phyloP scores from a whole-genome alignment of 2,329 filamentous ascomycete species.

The Cryphonectria japonica region DNA sequence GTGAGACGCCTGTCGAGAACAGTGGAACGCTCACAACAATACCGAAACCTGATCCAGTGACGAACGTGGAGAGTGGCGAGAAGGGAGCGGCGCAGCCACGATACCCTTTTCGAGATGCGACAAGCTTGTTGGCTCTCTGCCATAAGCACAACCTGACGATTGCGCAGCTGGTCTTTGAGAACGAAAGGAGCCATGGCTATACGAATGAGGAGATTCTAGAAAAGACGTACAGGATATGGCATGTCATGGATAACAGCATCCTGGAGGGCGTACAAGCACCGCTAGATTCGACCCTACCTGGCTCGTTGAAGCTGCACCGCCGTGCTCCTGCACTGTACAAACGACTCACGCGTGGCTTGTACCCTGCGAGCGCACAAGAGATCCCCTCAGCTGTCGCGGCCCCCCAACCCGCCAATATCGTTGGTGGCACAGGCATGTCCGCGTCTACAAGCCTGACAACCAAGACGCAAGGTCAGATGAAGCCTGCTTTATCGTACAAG shows the following conservation, averaged over 20 bases:
- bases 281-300: slow-evolving; percentile 46
- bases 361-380: slow-evolving; percentile 39
- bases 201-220: slow-evolving; percentile 52
- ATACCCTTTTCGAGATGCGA: slow-evolving; percentile 52
- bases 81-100: slow-evolving; percentile 41
- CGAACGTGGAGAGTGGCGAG: slow-evolving; percentile 20
- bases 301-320: slow-evolving; percentile 52
- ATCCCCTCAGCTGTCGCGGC: slow-evolving; percentile 11
- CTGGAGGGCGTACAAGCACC: slow-evolving; percentile 53
- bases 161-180: slow-evolving; percentile 56
- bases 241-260: slow-evolving; percentile 57
- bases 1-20: slow-evolving; percentile 23
- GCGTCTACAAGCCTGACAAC: slow-evolving; percentile 41
- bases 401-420: slow-evolving; percentile 11
- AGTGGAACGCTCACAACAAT: slow-evolving; percentile 26
- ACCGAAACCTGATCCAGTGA: slow-evolving; percentile 28
- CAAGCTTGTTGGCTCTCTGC: slow-evolving; percentile 50
- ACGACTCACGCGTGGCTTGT: slow-evolving; percentile 50
- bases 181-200: slow-evolving; percentile 55
- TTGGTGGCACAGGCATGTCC: slow-evolving; percentile 17
- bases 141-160: slow-evolving; percentile 56
- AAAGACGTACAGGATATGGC: slow-evolving; percentile 54
- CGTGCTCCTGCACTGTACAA: slow-evolving; percentile 51
- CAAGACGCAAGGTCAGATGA: slow-evolving; percentile 46
- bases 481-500: slow-evolving; percentile 42